These are phyloP conservation scores for Fusarium falciforme DNA, from an alignment of 2,329 filamentous ascomycete genomes.

Conservation along the genomic window DNA sequence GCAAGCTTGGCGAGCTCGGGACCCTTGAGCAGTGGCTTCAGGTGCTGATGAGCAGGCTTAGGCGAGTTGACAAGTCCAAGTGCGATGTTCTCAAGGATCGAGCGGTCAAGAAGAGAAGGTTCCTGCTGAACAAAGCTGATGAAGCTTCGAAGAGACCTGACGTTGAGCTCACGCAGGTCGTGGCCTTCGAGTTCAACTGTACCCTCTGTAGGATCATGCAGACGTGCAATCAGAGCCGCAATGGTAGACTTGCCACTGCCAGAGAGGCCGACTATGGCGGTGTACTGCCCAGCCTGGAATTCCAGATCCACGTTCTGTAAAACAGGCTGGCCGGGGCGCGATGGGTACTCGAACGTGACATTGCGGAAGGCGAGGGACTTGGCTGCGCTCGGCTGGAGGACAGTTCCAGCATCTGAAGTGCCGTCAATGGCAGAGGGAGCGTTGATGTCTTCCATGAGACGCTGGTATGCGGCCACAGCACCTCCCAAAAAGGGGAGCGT, in stretches of 20 bases:
- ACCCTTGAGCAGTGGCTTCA: conserved; percentile 60
- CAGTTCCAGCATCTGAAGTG: conserved; percentile 50
- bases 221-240: conserved; percentile 63
- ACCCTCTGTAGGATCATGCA: conserved; percentile 67
- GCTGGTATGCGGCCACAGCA: conserved; percentile 67
- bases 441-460: conserved; percentile 68
- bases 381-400: conserved; percentile 56
- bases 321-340: conserved; percentile 54
- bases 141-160: conserved; percentile 54
- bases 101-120: conserved; percentile 56
- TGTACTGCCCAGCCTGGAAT: conserved; percentile 59
- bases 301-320: conserved; percentile 58
- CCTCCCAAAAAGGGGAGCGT: conserved; percentile 70
- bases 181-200: conserved; percentile 58
- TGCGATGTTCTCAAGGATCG: conserved; percentile 63
- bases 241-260: conserved; percentile 69
- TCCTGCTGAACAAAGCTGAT: conserved; percentile 59
- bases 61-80: conserved; percentile 53
- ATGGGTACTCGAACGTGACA: conserved; percentile 58
- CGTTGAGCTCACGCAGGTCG: conserved; percentile 60
- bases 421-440: conserved; percentile 59
- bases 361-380: conserved; percentile 48
- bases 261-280: conserved; percentile 67
- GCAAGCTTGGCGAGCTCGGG: conserved; percentile 63
- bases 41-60: conserved; percentile 49